Evolutionary conservation across 805 yeast species (phyloP).

Genomic region (Candida chilensis): DNA sequence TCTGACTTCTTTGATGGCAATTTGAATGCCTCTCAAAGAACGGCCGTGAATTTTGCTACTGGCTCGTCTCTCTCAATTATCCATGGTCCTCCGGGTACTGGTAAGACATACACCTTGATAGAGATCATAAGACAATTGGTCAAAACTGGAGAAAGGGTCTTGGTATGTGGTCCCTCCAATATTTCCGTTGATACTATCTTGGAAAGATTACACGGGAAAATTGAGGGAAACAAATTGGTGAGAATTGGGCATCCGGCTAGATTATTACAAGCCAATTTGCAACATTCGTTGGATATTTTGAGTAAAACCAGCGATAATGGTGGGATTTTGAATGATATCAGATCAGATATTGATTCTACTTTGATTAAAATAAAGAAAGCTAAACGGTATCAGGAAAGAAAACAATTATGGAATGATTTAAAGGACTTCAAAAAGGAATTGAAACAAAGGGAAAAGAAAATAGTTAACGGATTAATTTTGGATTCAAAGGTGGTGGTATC

Average conservation of each 20-base stretch:
- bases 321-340: conserved; percentile 56
- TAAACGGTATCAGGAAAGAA: conserved; percentile 55
- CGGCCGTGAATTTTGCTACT: conserved; percentile 64
- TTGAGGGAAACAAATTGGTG: conserved; percentile 42
- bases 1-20: conserved; percentile 27
- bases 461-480: conserved; percentile 46
- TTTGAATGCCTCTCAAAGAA: conserved; percentile 62
- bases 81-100: conserved; percentile 83
- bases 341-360: conserved; percentile 58
- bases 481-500: conserved; percentile 65
- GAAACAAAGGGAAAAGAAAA: conserved; percentile 53
- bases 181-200: conserved; percentile 86
- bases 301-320: conserved; percentile 51
- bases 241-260: conserved; percentile 95
- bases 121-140: conserved; percentile 73
- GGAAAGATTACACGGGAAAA: conserved; percentile 51
- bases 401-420: conserved; percentile 58
- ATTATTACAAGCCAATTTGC: conserved; percentile 46
- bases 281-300: conserved; percentile 71
- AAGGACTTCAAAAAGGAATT: conserved; percentile 66
- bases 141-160: conserved; percentile 36
- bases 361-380: conserved; percentile 50
- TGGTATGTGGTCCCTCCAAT: conserved; percentile 93
- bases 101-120: conserved; percentile 74
- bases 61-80: conserved; percentile 47